Conservation (phyloP, 2,329 filamentous ascomycete species). For the Alternaria brassicicola region DNA sequence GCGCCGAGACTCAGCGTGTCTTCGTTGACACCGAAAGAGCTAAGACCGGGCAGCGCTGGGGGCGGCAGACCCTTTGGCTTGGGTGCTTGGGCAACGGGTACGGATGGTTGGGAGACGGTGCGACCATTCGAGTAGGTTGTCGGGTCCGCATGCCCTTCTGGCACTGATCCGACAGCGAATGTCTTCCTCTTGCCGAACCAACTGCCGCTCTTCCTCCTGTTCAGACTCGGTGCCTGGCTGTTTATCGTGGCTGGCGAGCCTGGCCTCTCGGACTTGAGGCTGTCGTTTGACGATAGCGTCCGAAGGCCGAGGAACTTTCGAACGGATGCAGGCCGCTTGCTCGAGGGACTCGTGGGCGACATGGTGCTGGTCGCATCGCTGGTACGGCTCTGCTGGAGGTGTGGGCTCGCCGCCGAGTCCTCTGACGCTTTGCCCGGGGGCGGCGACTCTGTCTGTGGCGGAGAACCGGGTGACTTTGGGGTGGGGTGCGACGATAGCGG, state of each 20-base stretch:
- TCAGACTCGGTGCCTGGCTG: constrained; percentile 40
- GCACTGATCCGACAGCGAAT: constrained; percentile 41
- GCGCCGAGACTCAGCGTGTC: constrained; percentile 43
- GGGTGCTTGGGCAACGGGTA: constrained; percentile 16
- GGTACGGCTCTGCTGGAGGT: constrained; percentile 30
- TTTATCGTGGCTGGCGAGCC: constrained; percentile 45
- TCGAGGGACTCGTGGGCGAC: constrained; percentile 41
- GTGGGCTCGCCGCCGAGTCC: constrained; percentile 20
- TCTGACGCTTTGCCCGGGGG: constrained; percentile 27
- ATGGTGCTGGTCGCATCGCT: constrained; percentile 40
- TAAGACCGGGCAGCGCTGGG: constrained; percentile 49
- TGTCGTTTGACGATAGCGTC: constrained; percentile 46
- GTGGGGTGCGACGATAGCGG: constrained; percentile 52
- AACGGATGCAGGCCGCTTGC: constrained; percentile 48
- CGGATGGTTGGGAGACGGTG: constrained; percentile 23
- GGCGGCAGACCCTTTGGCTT: constrained; percentile 47
- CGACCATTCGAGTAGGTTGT: constrained; percentile 29
- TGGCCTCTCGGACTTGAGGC: constrained; percentile 45
- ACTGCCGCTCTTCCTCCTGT: constrained; percentile 47
- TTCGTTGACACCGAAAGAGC: constrained; percentile 44
- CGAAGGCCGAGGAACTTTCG: constrained; percentile 50
- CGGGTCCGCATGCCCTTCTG: constrained; percentile 40
- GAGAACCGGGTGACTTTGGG: constrained; percentile 39
- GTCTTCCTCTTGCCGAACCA: constrained; percentile 51
- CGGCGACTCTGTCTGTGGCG: constrained; percentile 26